Evolutionary conservation across 2,329 filamentous ascomycete species (phyloP).

Genomic region (Trichoderma oligosporum): DNA sequence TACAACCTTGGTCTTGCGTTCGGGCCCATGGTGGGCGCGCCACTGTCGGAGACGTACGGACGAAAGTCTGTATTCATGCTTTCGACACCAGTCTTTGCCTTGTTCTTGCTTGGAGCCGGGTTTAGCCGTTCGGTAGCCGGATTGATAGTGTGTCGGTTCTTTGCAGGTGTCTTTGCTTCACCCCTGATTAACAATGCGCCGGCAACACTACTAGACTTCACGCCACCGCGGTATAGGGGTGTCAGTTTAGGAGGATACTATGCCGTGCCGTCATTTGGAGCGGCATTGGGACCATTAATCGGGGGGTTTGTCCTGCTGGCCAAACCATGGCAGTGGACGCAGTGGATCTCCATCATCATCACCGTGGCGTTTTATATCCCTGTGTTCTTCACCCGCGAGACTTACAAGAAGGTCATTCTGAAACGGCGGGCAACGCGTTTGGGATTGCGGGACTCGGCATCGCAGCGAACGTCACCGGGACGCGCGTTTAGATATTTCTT

Average conservation of each 20-base stretch:
- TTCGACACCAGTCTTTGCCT: conserved; percentile 63
- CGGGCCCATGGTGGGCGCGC: conserved; percentile 68
- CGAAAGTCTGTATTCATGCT: conserved; percentile 41
- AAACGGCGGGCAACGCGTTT: conserved; percentile 41
- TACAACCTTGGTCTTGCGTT: conserved; percentile 30
- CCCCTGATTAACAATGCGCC: conserved; percentile 60
- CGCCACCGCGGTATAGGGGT: conserved; percentile 49
- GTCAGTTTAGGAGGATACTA: conserved; percentile 62
- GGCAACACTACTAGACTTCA: conserved; percentile 61
- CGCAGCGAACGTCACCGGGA: conserved; percentile 26
- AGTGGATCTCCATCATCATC: conserved; percentile 38
- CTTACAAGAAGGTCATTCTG: conserved; percentile 58
- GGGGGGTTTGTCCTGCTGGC: conserved; percentile 63
- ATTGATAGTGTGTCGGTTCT: conserved; percentile 68
- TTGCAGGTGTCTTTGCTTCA: conserved; percentile 59
- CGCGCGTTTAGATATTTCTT: conserved; percentile 28
- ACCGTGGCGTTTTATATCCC: conserved; percentile 50
- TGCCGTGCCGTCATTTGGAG: conserved; percentile 62
- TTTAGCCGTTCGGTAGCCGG: conserved; percentile 66
- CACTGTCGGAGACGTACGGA: conserved; percentile 69
- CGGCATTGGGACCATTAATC: conserved; percentile 59
- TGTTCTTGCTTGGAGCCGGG: conserved; percentile 68
- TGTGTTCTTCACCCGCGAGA: conserved; percentile 57
- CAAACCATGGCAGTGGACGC: conserved; percentile 62
- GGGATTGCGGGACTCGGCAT: conserved; percentile 27